Evolutionary conservation across 2,329 filamentous ascomycete species (phyloP), one percentile per base, ranked within the genome.

Genomic region (Trichoderma asperellum): DNA sequence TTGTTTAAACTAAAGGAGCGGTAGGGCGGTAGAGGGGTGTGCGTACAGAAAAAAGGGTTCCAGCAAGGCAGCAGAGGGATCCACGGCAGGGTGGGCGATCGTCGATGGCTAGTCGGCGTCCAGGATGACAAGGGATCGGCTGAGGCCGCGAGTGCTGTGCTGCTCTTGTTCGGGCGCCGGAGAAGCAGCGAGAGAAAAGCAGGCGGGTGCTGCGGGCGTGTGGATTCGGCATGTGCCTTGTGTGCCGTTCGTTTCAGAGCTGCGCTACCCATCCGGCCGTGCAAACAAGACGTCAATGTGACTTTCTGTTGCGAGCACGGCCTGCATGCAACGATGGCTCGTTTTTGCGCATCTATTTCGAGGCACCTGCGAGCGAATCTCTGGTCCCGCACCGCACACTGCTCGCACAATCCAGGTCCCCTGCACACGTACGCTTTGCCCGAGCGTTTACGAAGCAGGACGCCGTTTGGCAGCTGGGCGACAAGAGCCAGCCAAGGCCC

Each of bases 1-100:
- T 69, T 69, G 68, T 27, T 63, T 66, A 69, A 68, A 69, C 55
- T 66, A 69, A 56, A 63, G 61, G 68, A 60, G 68, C 24, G 49
- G 57, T 47, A 60, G 56, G 56, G 65, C 56, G 14, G 24, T 5
- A 24, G 34, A 37, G 55, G 56, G 53, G 68, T 5, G 68, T 61
- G 55, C 24, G 40, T 16, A 40, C 16, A 29, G 24, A 2, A 43
- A 47, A 61, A 61, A 61, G 27, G 65, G 29, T 53, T 56, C 60
- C 52, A 67, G 37, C 68, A 70, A 67, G 68, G 68, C 68, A 70
- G 52, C 62, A 53, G 49, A 49, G 55, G 62, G 68, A 70, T 66
- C 61, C 68, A 70, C 68, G 68, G 32, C 62, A 70, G 62, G 68
- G 68, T 34, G 62, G 53, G 53, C 55, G 62, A 65, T 67, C 55